Base-by-base conservation (phyloP, 441 rosid species). In the Corymbia calophylla region DNA sequence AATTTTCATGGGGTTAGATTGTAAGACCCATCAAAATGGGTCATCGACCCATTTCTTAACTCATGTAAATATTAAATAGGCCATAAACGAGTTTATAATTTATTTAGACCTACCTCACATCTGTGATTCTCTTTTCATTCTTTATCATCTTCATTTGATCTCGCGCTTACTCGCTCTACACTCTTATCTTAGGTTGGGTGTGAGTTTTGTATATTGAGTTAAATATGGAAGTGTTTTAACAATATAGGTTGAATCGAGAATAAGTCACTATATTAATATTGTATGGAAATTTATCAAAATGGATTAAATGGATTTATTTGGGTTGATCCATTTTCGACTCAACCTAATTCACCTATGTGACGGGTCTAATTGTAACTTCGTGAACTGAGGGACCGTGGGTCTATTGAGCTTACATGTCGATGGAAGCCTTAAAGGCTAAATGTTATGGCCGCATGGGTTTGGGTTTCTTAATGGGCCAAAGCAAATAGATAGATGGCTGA, bases 221-320 rank as follows among this genome's bases (percentile, higher is more conserved):
- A 55, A 55, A 8, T 55, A 56, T 56, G 9, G 0, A 56, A 56
- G 0, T 23, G 4, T 56, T 56, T 23, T 56, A 9, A 0, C 16
- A 21, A 39, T 39, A 39, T 39, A 39, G 1, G 5, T 39, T 39
- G 44, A 39, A 39, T 56, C 23, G 5, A 21, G 29, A 4, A 56
- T 21, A 0, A 56, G 29, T 56, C 0, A 56, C 9, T 56, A 56
- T 8, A 9, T 56, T 56, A 8, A 55, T 55, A 55, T 55, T 21
- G 9, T 55, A 55, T 21, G 9, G 2, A 55, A 23, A 56, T 56
- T 1, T 6, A 2, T 56, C 3, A 56, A 21, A 4, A 56, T 2
- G 0, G 0, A 0, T 56, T 56, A 56, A 56, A 56, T 56, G 23
- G 9, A 0, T 23, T 0, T 23, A 23, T 56, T 56, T 56, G 13